Base-by-base conservation (phyloP, 768 basidiomycete species). In the Kwoniella shandongensis region DNA sequence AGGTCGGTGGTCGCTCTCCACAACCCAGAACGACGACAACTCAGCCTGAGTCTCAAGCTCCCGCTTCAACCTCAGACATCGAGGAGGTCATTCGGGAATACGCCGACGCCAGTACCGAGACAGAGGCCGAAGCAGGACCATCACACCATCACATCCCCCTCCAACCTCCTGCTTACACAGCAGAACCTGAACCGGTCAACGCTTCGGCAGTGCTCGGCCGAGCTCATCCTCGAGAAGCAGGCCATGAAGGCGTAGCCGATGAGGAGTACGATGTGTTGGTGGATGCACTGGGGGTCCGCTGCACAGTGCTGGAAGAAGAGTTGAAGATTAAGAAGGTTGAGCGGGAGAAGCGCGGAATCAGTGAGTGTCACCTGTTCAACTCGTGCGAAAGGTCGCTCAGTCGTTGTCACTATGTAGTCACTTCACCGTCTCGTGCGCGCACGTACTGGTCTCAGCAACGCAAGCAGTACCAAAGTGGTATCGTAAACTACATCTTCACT, bases 101-200 rank as follows among this genome's bases (percentile, higher is more conserved):
- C 73, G 82, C 83, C 4, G 89, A 93, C 66, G 85, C 81, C 25
- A 81, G 80, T 40, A 85, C 83, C 1, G 88, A 89, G 75, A 85
- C 88, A 62, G 84, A 90, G 39, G 77, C 81, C 18, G 44, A 59
- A 1, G 30, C 61, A 10, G 32, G 23, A 29, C 30, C 45, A 17
- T 29, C 36, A 3, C 18, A 42, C 12, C 54, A 54, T 18, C 51
- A 58, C 20, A 30, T 22, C 32, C 23, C 50, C 13, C 22, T n/a
- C 15, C 17, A 25, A 3, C 68, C 71, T n/a, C 73, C 73, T 1
- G 70, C 73, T 2, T 74, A 74, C 57, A 66, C 70, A 18, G 56
- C 64, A 8, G 46, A 60, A 17, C 70, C 72, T 3, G 60, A 61
- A 26, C 67, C 72, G n/a, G 49, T 62, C 46, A 61, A 66, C 22